Evolutionary conservation across 495 filamentous ascomycete genomes (phyloP).

Genomic region (Cairneyella variabilis): DNA sequence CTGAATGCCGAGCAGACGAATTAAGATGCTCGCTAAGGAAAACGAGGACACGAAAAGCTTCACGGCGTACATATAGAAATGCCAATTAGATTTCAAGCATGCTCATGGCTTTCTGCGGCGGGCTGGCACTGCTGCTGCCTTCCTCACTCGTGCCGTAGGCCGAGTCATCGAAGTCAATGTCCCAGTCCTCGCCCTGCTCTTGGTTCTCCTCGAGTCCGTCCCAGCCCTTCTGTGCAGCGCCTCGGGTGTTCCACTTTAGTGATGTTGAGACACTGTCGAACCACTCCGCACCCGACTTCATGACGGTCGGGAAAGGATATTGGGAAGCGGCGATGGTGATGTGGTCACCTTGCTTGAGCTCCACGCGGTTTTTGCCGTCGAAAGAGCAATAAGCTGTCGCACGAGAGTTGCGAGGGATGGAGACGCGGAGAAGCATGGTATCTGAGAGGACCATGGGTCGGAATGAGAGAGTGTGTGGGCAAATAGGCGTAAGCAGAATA

Average conservation of each 20-base stretch:
- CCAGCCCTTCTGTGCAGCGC: slow-evolving; percentile 77
- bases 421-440: slow-evolving; percentile 82
- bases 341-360: slow-evolving; percentile 86
- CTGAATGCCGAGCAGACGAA: too few relatives aligned
- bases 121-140: slow-evolving; percentile 56
- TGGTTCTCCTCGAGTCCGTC: slow-evolving; percentile 34
- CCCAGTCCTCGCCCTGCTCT: slow-evolving; percentile 60
- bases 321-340: slow-evolving; percentile 91
- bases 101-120: slow-evolving; percentile 66
- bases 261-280: slow-evolving; percentile 90
- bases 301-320: slow-evolving; percentile 94
- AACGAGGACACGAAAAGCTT: too few relatives aligned
- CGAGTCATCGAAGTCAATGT: slow-evolving; percentile 77
- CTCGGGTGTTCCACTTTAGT: slow-evolving; percentile 87
- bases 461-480: slow-evolving; percentile 94
- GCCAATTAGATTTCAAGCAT: slow-evolving; percentile 42
- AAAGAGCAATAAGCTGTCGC: slow-evolving; percentile 94
- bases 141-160: slow-evolving; percentile 62
- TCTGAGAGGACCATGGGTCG: slow-evolving; percentile 98
- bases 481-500: slow-evolving; percentile 96
- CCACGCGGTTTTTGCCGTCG: slow-evolving; percentile 91
- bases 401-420: slow-evolving; percentile 76
- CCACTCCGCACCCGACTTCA: slow-evolving; percentile 79
- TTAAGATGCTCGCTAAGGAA: too few relatives aligned
- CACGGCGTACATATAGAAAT: not conserved